Evolutionary conservation across 495 filamentous ascomycete genomes (phyloP).

Genomic region (Talaromyces proteolyticus): DNA sequence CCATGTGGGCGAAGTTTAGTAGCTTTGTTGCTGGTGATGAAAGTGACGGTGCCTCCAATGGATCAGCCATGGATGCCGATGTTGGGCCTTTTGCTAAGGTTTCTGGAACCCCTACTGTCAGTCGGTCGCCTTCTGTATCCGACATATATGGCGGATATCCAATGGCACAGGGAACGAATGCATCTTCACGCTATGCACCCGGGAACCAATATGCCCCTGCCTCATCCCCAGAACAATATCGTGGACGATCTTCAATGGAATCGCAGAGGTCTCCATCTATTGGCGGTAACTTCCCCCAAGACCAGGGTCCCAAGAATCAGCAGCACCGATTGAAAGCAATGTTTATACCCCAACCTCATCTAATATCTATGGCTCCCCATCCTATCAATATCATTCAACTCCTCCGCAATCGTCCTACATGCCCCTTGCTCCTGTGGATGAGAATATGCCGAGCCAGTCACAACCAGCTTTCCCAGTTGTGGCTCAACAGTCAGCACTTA

Average conservation of each 20-base stretch:
- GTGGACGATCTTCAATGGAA: conserved; percentile 39
- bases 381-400: conserved; percentile 38
- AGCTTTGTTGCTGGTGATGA: conserved; percentile 95
- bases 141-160: conserved; percentile 68
- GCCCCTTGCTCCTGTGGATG: conserved; percentile 40
- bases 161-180: conserved; percentile 24
- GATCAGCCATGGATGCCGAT: conserved; percentile 52
- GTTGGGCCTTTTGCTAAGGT: conserved; percentile 77
- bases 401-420: conserved; percentile 44
- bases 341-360: conserved; percentile 19
- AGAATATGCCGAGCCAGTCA: conserved; percentile 27
- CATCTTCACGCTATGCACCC: conserved; percentile 63
- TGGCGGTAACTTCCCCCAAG: conserved; percentile 23
- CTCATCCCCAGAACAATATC: conserved; percentile 42
- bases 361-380: conserved; percentile 30
- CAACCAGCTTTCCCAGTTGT: conserved; percentile 13
- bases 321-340: conserved; percentile 28
- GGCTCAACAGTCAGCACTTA: conserved; percentile 21
- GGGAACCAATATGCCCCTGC: conserved; percentile 39
- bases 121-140: conserved; percentile 67
- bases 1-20: conserved; percentile 84
- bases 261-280: conserved; percentile 36
- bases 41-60: conserved; percentile 52
- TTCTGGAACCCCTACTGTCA: conserved; percentile 74
- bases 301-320: conserved; percentile 34